phyloP scores from a whole-genome alignment of 768 basidiomycete species.

The Rhizopogon vinicolor region DNA sequence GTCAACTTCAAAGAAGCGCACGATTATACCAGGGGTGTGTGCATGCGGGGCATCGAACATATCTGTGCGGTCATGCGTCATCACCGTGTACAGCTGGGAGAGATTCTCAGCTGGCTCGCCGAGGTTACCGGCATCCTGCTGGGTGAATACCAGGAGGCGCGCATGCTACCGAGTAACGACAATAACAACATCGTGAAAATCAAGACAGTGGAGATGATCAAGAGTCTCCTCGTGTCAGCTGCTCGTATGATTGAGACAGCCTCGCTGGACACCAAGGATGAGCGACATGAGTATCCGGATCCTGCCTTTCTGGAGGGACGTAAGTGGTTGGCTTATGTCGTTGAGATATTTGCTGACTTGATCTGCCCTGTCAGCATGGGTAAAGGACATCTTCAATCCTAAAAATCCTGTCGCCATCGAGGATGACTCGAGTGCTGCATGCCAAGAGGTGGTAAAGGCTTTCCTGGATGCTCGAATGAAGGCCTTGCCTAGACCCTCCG shows the following conservation, averaged over 20 bases:
- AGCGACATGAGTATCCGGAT: constrained; percentile 53
- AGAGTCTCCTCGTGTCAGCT: constrained; percentile 52
- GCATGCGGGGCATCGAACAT: constrained; percentile 71
- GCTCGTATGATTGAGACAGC: constrained; percentile 44
- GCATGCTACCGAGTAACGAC: constrained; percentile 15
- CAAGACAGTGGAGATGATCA: constrained; percentile 36
- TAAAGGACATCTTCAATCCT: constrained; percentile 44
- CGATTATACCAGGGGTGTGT: constrained; percentile 56
- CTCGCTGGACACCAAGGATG: constrained; percentile 32
- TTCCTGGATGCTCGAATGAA: constrained; percentile 55
- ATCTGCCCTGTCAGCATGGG: constrained; percentile 45
- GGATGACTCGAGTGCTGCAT: constrained; percentile 43
- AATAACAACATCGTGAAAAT: constrained; percentile 8
- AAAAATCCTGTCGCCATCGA: constrained; percentile 37
- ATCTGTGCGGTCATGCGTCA: constrained; percentile 59
- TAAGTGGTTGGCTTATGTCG: constrained; percentile 24
- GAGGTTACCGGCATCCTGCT: constrained; percentile 54
- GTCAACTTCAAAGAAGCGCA: constrained; percentile 66
- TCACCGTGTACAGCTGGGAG: constrained; percentile 43
- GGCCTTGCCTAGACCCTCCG: constrained; percentile 41
- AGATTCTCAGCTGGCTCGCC: constrained; percentile 58
- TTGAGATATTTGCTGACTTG: constrained; percentile 6
- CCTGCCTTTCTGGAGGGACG: constrained; percentile 51
- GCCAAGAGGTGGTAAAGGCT: constrained; percentile 52
- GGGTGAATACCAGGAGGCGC: constrained; percentile 43